A percentile compares a stretch with the other conserved stretches of the same genome.
Conservation (phyloP, 345 rosid genomes). For the Aethionema arabicum region DNA sequence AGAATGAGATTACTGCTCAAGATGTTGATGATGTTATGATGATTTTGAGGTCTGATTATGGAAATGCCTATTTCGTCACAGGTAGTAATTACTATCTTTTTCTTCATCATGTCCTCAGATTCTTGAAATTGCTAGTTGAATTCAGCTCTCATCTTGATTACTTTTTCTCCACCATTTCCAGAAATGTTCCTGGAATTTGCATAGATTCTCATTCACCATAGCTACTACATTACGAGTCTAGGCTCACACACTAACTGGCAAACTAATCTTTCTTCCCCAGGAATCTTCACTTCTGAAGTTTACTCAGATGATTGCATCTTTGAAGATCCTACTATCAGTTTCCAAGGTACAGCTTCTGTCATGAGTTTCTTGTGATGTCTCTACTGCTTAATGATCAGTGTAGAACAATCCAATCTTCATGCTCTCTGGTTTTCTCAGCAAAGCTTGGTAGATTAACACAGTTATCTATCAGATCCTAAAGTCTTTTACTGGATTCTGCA, state of each 20-base stretch:
- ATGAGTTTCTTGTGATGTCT: neutral
- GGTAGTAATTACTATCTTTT: conserved; percentile 39
- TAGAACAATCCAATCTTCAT: conserved; percentile 16
- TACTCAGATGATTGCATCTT: conserved; percentile 73
- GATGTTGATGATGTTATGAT: conserved; percentile 55
- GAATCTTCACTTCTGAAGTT: conserved; percentile 60
- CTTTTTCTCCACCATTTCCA: neutral
- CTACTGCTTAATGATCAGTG: neutral
- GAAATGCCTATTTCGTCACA: conserved; percentile 81
- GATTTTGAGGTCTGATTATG: conserved; percentile 62
- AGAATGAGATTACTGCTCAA: conserved; percentile 39
- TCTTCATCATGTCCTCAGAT: neutral
- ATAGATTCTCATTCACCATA: conserved; percentile 1
- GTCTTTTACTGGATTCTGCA: conserved; percentile 18
- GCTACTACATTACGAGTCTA: conserved; percentile 3
- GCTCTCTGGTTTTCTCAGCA: conserved; percentile 3
- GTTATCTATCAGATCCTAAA: conserved; percentile 14
- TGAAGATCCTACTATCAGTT: conserved; percentile 91
- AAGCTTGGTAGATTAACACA: conserved; percentile 17
- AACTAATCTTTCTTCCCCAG: conserved; percentile 34
- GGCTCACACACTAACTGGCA: conserved; percentile 5
- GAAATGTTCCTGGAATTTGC: neutral
- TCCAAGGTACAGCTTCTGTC: conserved; percentile 46
- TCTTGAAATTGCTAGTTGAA: neutral
- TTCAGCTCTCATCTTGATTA: neutral